Evolutionary conservation across 2,329 filamentous ascomycete species (phyloP).

Genomic region (Colletotrichum musae): DNA sequence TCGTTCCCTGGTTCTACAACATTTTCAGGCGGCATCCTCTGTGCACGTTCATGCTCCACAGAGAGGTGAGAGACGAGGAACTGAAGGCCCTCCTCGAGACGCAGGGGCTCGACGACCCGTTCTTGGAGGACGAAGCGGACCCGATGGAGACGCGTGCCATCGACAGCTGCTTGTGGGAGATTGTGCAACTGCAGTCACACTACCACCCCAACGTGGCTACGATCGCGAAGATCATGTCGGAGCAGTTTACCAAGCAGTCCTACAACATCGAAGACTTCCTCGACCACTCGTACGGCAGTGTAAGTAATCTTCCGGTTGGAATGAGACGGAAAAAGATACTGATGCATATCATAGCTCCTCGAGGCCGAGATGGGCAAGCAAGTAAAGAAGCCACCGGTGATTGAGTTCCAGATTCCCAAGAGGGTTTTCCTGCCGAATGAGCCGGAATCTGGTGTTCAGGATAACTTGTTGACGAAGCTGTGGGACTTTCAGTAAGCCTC

Average conservation of each 20-base stretch:
- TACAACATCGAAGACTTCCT: slow-evolving; percentile 98
- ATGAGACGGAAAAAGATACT: slow-evolving; percentile 66
- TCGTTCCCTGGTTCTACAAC: slow-evolving; percentile 97
- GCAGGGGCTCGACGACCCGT: slow-evolving; percentile 78
- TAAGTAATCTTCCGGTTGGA: slow-evolving; percentile 59
- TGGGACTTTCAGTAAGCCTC: slow-evolving; percentile 67
- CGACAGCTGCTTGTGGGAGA: slow-evolving; percentile 94
- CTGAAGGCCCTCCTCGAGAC: slow-evolving; percentile 72
- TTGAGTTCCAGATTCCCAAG: slow-evolving; percentile 96
- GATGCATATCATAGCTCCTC: slow-evolving; percentile 72
- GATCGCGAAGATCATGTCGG: slow-evolving; percentile 91
- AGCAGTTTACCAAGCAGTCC: slow-evolving; percentile 96
- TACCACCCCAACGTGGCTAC: slow-evolving; percentile 98
- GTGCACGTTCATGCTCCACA: slow-evolving; percentile 97
- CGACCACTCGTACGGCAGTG: slow-evolving; percentile 90
- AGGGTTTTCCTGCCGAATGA: slow-evolving; percentile 77
- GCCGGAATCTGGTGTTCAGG: slow-evolving; percentile 59
- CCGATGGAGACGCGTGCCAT: slow-evolving; percentile 90
- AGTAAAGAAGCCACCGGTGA: slow-evolving; percentile 86
- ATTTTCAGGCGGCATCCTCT: slow-evolving; percentile 89
- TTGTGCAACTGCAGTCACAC: slow-evolving; percentile 90
- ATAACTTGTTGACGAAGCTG: slow-evolving; percentile 71
- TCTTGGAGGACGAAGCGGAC: slow-evolving; percentile 80
- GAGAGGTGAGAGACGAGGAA: slow-evolving; percentile 73
- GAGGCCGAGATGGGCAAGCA: slow-evolving; percentile 88